phyloP scores from a whole-genome alignment of 108 stramenopile genomes.

The Pseudonitzschia delicatissima region DNA sequence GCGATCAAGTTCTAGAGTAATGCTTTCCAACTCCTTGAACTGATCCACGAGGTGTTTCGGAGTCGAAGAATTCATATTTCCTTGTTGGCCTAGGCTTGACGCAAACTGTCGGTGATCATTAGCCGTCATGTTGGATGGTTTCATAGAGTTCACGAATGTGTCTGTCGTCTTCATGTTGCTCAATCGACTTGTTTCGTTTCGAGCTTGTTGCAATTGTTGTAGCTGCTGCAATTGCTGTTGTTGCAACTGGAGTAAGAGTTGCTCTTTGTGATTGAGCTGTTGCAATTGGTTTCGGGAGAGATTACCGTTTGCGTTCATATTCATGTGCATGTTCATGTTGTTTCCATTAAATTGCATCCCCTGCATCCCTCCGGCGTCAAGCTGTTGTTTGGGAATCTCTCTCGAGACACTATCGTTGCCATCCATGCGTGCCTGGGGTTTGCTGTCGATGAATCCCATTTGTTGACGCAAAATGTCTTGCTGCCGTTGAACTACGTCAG shows the following conservation, averaged over 20 bases:
- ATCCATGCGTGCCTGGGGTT: background rate
- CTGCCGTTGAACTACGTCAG: background rate
- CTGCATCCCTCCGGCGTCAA: background rate
- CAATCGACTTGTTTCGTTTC: background rate
- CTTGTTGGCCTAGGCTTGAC: background rate
- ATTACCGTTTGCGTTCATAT: background rate
- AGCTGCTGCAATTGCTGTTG: constrained; percentile 3
- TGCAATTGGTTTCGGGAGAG: background rate
- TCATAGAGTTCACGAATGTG: background rate
- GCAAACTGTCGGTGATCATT: background rate
- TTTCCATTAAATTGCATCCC: background rate
- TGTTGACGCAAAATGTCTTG: background rate
- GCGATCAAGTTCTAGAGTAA: background rate
- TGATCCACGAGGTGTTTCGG: too few species aligned
- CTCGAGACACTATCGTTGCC: background rate
- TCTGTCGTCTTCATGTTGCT: background rate
- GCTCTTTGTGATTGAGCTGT: background rate
- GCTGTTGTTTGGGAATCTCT: background rate
- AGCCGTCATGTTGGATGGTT: background rate
- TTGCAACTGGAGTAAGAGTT: background rate
- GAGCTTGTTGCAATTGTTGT: background rate
- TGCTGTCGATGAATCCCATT: background rate
- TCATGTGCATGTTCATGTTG: background rate
- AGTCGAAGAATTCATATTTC: too few species aligned
- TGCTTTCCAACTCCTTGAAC: background rate